phyloP scores from a whole-genome alignment of 345 rosid species.

The Ricinus communis region DNA sequence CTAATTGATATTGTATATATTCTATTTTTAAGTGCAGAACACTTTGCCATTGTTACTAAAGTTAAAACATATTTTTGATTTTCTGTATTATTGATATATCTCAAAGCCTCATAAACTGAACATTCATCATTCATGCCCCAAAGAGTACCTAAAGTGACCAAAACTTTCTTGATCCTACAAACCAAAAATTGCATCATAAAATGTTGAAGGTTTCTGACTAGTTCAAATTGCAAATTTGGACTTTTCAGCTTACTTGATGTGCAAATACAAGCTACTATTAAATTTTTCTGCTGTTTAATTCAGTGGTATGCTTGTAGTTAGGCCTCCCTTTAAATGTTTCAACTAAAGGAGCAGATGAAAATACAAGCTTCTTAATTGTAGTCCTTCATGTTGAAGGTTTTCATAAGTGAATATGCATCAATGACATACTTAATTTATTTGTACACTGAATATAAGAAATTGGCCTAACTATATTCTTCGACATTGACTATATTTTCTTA shows the following conservation, averaged over 20 bases:
- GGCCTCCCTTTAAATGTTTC: not conserved
- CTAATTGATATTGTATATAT: not conserved
- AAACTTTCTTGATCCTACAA: not conserved
- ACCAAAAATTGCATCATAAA: not conserved
- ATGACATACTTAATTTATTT: not conserved
- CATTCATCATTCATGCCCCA: not conserved
- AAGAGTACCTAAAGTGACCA: not conserved
- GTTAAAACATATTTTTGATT: not conserved
- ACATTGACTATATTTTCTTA: not conserved
- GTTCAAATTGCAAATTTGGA: too few relatives aligned
- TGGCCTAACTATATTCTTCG: not conserved
- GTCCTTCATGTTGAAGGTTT: not conserved
- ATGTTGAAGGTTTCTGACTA: not conserved
- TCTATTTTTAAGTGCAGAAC: not conserved
- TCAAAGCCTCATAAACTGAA: not conserved
- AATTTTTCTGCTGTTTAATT: not conserved
- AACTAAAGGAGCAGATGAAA: too few relatives aligned
- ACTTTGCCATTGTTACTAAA: not conserved
- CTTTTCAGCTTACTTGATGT: not conserved
- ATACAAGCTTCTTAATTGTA: not conserved
- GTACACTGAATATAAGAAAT: not conserved
- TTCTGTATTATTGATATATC: not conserved
- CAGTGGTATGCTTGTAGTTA: not conserved
- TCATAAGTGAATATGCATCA: not conserved
- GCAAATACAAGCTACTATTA: not conserved